Percentiles rank a stretch among this genome's conserved stretches.
Conservation (phyloP, 73 alveolate genomes). For the Paramecium sexaurelia region DNA sequence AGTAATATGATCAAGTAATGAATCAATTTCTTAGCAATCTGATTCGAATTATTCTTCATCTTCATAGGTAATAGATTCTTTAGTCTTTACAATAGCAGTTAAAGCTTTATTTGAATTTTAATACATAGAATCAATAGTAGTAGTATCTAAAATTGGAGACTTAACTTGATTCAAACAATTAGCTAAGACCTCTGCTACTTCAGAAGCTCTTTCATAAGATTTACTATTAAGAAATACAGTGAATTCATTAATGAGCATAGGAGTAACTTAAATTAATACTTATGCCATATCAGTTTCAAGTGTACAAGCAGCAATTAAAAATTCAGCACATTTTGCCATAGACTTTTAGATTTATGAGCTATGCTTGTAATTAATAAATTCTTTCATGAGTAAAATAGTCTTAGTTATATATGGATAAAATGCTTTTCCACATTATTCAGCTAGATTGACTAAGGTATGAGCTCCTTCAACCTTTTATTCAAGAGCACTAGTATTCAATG, state of each 20-base stretch:
- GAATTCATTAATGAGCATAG: slow-evolving; percentile 26
- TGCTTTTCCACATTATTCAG: slow-evolving; percentile 54
- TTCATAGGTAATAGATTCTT: slow-evolving; percentile 31
- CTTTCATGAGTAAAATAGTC: background rate
- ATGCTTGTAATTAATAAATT: slow-evolving; percentile 48
- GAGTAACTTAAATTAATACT: background rate
- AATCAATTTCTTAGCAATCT: slow-evolving; percentile 47
- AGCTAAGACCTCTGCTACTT: slow-evolving; percentile 22
- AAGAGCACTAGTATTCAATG: slow-evolving; percentile 61
- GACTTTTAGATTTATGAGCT: slow-evolving; percentile 55
- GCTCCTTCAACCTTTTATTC: slow-evolving; percentile 68
- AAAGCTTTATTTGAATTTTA: background rate
- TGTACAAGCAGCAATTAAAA: slow-evolving; percentile 1
- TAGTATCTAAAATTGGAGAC: background rate
- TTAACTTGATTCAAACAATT: background rate
- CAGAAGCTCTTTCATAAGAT: slow-evolving; percentile 3
- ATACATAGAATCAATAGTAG: background rate
- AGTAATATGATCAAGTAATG: slow-evolving; percentile 7
- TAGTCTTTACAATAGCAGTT: background rate
- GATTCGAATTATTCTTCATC: slow-evolving; percentile 32
- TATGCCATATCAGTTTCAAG: slow-evolving; percentile 25
- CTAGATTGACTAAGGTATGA: slow-evolving; percentile 60
- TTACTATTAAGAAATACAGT: background rate
- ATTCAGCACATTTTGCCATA: background rate
- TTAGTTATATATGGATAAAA: slow-evolving; percentile 56